Conservation (phyloP, 106 monocot genomes). For the Dioscorea dumetorum region DNA sequence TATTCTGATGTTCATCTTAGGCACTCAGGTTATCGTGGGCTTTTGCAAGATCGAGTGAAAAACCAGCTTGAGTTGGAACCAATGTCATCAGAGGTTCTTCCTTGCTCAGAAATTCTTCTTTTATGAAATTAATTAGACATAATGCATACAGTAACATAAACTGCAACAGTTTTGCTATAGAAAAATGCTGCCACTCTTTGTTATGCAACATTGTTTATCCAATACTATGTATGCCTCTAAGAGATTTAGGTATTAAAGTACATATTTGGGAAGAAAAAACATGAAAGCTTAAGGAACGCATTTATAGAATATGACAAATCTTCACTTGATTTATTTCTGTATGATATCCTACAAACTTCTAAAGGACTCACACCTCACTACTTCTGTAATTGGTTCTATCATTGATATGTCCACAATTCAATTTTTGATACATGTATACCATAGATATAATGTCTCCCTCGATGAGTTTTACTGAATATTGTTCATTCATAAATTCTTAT, state of each 20-base stretch:
- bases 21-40: background rate
- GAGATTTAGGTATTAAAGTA: background rate
- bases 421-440: too few species aligned
- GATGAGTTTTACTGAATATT: too few species aligned
- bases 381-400: too few species aligned
- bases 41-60: background rate
- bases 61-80: background rate
- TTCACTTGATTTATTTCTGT: background rate
- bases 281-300: too few species aligned
- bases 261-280: too few species aligned
- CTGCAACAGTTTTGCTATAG: background rate
- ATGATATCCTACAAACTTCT: background rate
- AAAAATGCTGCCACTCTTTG: background rate
- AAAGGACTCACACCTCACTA: too few species aligned
- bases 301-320: background rate
- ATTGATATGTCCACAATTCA: too few species aligned
- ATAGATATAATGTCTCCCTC: too few species aligned
- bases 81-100: background rate
- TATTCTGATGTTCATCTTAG: background rate
- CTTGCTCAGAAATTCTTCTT: background rate
- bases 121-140: background rate
- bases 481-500: too few species aligned
- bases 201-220: background rate
- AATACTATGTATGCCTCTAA: background rate
- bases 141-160: too few species aligned